These are phyloP conservation scores for Agaricus sinodeliciosus DNA, from an alignment of 768 basidiomycete species.

Conservation along the genomic window DNA sequence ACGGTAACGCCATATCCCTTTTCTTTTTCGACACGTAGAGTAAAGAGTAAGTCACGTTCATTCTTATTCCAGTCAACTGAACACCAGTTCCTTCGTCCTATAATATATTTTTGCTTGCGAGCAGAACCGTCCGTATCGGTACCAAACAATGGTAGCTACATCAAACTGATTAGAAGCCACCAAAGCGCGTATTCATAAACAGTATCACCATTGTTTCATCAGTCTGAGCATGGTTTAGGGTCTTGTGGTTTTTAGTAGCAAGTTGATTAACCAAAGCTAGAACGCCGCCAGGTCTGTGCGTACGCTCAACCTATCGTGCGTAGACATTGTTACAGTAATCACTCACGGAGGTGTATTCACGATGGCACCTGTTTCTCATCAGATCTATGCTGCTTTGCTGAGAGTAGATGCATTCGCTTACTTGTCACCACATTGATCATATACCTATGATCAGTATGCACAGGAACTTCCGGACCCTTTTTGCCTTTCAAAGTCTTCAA, in stretches of 20 bases:
- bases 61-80: slow-evolving; percentile 50
- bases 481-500: slow-evolving; percentile 62
- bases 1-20: slow-evolving; percentile 81
- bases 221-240: slow-evolving; percentile 74
- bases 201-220: slow-evolving; percentile 77
- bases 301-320: not conserved
- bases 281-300: slow-evolving; percentile 60
- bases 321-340: not conserved
- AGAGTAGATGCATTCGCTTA: slow-evolving; percentile 22
- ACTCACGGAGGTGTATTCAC: slow-evolving; percentile 89
- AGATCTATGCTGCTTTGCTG: not conserved
- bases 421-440: slow-evolving; percentile 89
- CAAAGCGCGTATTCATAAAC: not conserved
- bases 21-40: slow-evolving; percentile 79
- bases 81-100: slow-evolving; percentile 89
- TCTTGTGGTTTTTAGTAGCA: slow-evolving; percentile 77
- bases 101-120: slow-evolving; percentile 77
- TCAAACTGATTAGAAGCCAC: not conserved
- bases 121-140: slow-evolving; percentile 69
- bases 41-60: slow-evolving; percentile 67
- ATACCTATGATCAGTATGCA: slow-evolving; percentile 68
- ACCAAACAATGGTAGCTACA: slow-evolving; percentile 68
- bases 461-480: slow-evolving; percentile 38
- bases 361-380: slow-evolving; percentile 61
- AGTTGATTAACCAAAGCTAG: slow-evolving; percentile 76